Evolutionary conservation across 768 basidiomycete species (phyloP).

Genomic region (Cubamyces sp.): DNA sequence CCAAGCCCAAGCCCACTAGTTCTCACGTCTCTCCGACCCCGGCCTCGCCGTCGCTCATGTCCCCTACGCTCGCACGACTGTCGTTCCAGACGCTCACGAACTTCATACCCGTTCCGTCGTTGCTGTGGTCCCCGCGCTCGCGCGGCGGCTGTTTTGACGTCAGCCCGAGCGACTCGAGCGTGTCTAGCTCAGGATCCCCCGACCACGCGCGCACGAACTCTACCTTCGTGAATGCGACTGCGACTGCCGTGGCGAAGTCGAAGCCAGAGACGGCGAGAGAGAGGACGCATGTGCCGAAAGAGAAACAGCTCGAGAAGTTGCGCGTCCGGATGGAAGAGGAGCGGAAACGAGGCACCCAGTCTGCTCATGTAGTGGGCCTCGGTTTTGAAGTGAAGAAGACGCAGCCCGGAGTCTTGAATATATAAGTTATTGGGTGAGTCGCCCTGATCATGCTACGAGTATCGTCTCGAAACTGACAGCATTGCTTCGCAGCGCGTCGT

Average conservation of each 20-base stretch:
- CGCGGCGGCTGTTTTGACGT: constrained; percentile 21
- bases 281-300: constrained; percentile 58
- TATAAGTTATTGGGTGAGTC: constrained; percentile 26
- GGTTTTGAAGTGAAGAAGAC: constrained; percentile 18
- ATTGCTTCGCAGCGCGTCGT: constrained; percentile 9
- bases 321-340: constrained; percentile 54
- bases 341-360: constrained; percentile 16
- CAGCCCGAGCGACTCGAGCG: constrained; percentile 29
- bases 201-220: constrained; percentile 14
- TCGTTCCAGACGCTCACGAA: constrained; percentile 64
- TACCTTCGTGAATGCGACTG: constrained; percentile 19
- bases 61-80: constrained; percentile 58
- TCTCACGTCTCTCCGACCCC: constrained; percentile 41
- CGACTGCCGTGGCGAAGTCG: constrained; percentile 6
- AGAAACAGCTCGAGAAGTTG: constrained; percentile 69
- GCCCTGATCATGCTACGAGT: too few species aligned
- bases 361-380: constrained; percentile 7
- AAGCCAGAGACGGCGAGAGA: constrained; percentile 29
- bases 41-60: constrained; percentile 50
- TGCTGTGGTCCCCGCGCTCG: constrained; percentile 41
- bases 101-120: constrained; percentile 53
- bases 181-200: constrained; percentile 12
- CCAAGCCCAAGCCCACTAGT: constrained; percentile 26
- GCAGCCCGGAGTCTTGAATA: constrained; percentile 23
- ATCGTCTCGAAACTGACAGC: background rate